Evolutionary conservation across 345 rosid genomes (phyloP).

Genomic region (Arabis hirsuta): DNA sequence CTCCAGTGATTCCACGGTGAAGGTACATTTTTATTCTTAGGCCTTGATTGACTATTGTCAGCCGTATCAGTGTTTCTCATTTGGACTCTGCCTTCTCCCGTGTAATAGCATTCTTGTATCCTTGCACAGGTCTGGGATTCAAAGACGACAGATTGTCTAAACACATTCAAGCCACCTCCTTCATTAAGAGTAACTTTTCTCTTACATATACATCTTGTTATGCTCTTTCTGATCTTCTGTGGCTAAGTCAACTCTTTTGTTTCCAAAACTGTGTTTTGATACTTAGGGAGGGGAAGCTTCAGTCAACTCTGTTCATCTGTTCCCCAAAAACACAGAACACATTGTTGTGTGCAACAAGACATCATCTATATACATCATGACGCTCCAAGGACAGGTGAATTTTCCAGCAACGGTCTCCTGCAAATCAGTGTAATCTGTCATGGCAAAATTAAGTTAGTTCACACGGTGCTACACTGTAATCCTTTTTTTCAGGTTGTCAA

Average conservation of each 20-base stretch:
- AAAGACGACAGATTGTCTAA: conserved; percentile 93
- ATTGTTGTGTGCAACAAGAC: conserved; percentile 93
- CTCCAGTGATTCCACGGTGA: conserved; percentile 80
- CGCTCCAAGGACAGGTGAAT: conserved; percentile 95
- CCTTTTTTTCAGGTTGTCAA: conserved; percentile 74
- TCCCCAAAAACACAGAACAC: conserved; percentile 87
- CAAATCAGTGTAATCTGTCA: conserved; percentile 7
- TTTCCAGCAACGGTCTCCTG: not conserved
- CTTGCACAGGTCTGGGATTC: conserved; percentile 87
- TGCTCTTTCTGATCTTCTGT: conserved; percentile 7
- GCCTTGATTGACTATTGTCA: not conserved
- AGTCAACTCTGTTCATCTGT: conserved; percentile 94
- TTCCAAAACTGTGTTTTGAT: conserved; percentile 31
- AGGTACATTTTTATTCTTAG: conserved; percentile 38
- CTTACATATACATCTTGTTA: conserved; percentile 26
- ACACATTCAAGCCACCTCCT: conserved; percentile 93
- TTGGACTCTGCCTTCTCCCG: conserved; percentile 1
- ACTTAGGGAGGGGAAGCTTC: conserved; percentile 95
- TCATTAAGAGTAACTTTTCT: conserved; percentile 68
- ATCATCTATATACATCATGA: conserved; percentile 89
- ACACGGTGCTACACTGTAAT: conserved; percentile 29
- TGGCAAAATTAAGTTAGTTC: conserved; percentile 31
- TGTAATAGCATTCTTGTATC: conserved; percentile 30
- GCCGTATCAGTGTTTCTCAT: conserved; percentile 17
- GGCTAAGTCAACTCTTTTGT: conserved; percentile 28